Evolutionary conservation across 805 yeast species (phyloP), one percentile per base, ranked within the genome.

Genomic region (Saccharomycopsis sp.): DNA sequence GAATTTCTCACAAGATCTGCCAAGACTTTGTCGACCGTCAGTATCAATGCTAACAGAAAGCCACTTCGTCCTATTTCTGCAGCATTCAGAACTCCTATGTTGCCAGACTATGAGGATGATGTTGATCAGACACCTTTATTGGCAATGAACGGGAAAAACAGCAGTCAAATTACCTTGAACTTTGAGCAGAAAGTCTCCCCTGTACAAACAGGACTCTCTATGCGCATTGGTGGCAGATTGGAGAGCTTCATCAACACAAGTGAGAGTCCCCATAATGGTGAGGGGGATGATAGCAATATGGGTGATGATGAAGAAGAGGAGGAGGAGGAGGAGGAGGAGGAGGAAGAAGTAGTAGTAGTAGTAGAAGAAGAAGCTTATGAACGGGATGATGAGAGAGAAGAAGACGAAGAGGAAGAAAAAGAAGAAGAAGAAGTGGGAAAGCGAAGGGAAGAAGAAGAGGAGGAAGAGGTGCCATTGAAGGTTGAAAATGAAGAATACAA

Each of bases 71-170:
- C 48, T 20, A 44, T 44, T 27, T 41, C 45, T 4, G 45, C 45
- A 5, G 45, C 48, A 1, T 44, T 44, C 35, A 25, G 36, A 16
- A 44, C 48, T 15, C 48, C 48, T 5, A n/a, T 35, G 16, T 32
- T 44, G 16, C 44, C 45, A 9, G 41, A 41, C 23, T 44, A 39
- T 30, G 48, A 44, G n/a, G 48, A 44, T 22, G 35, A 29, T 10
- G 33, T 35, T 13, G 48, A 44, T 23, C 34, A 37, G n/a, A 44
- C 48, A 5, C 48, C 48, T 25, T 33, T 44, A 4, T 37, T 44
- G 19, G 30, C 42, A 5, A 20, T 30, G 2, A 25, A 43, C 30
- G 45, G 42, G 6, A 44, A 44, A 20, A 44, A 44, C 22, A 37
- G 18, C 18, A 40, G 45, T 22, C 45, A 44, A 25, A 37, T 44